Base-by-base conservation (phyloP, 805 yeast species). In the Saccharomycopsis microspora region DNA sequence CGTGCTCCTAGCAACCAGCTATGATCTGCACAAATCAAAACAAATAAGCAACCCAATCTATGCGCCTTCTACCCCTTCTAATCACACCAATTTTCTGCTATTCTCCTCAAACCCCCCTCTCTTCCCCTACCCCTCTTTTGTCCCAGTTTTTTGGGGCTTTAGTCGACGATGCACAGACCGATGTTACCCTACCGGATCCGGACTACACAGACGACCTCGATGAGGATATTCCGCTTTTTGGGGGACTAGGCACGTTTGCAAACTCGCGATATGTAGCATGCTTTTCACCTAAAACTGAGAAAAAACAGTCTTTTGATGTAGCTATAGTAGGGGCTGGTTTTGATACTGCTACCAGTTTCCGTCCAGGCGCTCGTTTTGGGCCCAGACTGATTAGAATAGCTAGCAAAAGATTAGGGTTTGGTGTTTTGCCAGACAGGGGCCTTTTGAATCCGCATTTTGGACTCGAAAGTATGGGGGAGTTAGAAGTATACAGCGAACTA, bases 311-410 rank as follows among this genome's bases (percentile, higher is more conserved):
- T 4, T 86, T 71, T 55, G 95, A 85, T 56, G 72, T 85, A 43
- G 95, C 80, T 0, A 54, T 85, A 9, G 70, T 85, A 48, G 95
- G 95, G 4, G 81, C 82, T 1, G 94, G 94, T 0, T 85, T 85
- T 56, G 95, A 85, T 58, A 85, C 93, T 5, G 90, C 90, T 0
- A 80, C 80, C 0, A 73, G 88, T 0, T 85, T 78, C 61, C 70
- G 94, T 44, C 74, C 89, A 0, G 94, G 95, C 5, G 89, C 94
- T 2, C 65, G 95, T 46, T 85, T 85, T 63, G 95, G 95, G 3
- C 95, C 90, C 3, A 64, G 79, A 44, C 82, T 84, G 8, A 79
- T 82, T 44, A 65, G 89, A 54, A 65, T 71, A 2, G 84, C 85
- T 3, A 78, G 85, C 3, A 84, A 78, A 58, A 32, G 51, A 44